Evolutionary conservation across 352 stramenopile genomes (phyloP).

Genomic region (Pythium scleroteichum): DNA sequence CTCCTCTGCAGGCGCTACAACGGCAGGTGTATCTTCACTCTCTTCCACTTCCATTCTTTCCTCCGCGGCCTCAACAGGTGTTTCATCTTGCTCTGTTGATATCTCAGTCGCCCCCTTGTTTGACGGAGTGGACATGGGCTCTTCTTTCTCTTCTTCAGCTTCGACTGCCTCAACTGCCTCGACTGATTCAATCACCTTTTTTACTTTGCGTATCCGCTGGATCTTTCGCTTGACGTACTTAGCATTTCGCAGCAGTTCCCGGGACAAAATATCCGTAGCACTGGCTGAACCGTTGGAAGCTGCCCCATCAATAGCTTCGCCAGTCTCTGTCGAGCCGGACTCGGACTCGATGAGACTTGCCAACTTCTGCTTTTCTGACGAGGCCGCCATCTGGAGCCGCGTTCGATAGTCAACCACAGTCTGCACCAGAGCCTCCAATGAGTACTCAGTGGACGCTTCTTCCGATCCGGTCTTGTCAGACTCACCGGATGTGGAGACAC

Average conservation of each 20-base stretch:
- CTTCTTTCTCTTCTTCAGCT: slow-evolving; percentile 19
- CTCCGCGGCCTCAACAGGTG: no score
- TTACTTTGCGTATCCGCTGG: slow-evolving; percentile 17
- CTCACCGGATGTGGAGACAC: slow-evolving; percentile 31
- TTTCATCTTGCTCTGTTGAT: neutral
- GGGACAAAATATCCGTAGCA: slow-evolving; percentile 4
- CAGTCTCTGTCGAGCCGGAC: neutral
- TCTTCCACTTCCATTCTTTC: neutral
- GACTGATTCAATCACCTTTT: slow-evolving; percentile 9
- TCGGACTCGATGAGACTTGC: slow-evolving; percentile 20
- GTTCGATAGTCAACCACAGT: slow-evolving; percentile 71
- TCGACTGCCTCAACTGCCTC: neutral
- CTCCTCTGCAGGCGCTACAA: neutral
- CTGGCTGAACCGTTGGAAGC: neutral
- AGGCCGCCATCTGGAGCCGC: slow-evolving; percentile 69
- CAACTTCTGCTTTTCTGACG: slow-evolving; percentile 73
- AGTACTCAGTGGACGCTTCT: slow-evolving; percentile 6
- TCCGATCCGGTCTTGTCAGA: slow-evolving; percentile 7
- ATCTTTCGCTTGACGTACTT: slow-evolving; percentile 65
- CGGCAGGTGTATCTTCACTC: neutral
- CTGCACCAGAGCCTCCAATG: slow-evolving; percentile 64
- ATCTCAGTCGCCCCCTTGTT: neutral
- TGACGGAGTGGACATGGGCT: slow-evolving; percentile 2
- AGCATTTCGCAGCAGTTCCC: slow-evolving; percentile 27
- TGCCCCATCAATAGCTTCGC: neutral